A percentile compares a stretch with the other conserved stretches of the same genome.
Evolutionary conservation across 2,329 filamentous ascomycete species (phyloP).

Genomic region (Onygenales sp.): DNA sequence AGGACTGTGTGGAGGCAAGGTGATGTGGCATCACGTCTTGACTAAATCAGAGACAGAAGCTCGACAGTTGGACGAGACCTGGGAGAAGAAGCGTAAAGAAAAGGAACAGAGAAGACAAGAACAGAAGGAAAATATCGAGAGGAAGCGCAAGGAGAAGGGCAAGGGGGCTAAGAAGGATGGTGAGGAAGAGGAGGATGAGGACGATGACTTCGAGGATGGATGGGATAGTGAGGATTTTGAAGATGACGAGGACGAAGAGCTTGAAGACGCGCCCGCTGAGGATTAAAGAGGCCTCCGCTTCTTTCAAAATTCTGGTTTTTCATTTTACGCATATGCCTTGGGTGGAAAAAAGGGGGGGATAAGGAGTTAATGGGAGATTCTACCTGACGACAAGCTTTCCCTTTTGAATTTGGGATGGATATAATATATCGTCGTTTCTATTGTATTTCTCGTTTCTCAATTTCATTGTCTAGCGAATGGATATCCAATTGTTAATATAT

Average conservation of each 20-base stretch:
- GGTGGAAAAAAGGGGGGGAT: too few species aligned
- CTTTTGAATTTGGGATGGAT: too few species aligned
- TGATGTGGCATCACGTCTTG: conserved; percentile 97
- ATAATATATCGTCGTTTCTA: too few species aligned
- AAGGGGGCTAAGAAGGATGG: conserved; percentile 36
- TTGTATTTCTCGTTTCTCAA: too few species aligned
- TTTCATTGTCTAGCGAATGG: too few species aligned
- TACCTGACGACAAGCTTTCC: too few species aligned
- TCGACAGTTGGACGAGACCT: conserved; percentile 68
- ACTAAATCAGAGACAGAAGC: conserved; percentile 73
- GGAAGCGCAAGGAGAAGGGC: conserved; percentile 61
- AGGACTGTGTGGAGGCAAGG: conserved; percentile 75
- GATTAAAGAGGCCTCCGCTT: background rate
- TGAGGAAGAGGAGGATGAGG: conserved; percentile 37
- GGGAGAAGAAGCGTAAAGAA: conserved; percentile 67
- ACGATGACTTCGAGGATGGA: conserved; percentile 44
- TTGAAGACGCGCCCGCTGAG: conserved; percentile 1
- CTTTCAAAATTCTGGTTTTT: too few species aligned
- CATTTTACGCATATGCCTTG: too few species aligned
- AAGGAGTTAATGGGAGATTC: too few species aligned
- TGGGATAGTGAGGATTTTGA: conserved; percentile 45
- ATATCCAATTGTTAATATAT: too few species aligned
- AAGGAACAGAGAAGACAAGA: conserved; percentile 73
- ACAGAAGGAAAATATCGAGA: conserved; percentile 85
- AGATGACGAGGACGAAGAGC: conserved; percentile 34